Percentiles rank a stretch among this genome's conserved stretches.
Evolutionary conservation across 306 rosid genomes (phyloP).

Genomic region (Luffa acutangula): DNA sequence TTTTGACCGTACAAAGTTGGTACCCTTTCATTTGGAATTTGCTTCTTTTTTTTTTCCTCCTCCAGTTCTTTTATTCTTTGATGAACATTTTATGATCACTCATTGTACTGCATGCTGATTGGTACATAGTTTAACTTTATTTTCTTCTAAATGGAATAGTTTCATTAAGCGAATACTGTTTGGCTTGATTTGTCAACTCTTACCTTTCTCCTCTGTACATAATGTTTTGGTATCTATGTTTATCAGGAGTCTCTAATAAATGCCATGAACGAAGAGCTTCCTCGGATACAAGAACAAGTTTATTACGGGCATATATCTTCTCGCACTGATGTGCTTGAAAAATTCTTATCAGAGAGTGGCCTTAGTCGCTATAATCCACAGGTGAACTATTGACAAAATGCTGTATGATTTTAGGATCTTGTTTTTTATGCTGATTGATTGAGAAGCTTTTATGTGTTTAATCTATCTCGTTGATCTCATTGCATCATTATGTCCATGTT

Average conservation of each 20-base stretch:
- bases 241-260: conserved; percentile 69
- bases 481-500: conserved; percentile 1
- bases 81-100: not conserved
- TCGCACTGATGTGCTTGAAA: conserved; percentile 66
- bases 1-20: not conserved
- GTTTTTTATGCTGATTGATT: not conserved
- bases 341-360: conserved; percentile 76
- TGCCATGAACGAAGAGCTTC: conserved; percentile 89
- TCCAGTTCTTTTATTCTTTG: not conserved
- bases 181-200: not conserved
- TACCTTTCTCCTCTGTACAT: not conserved
- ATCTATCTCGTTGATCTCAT: not conserved
- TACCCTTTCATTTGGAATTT: not conserved
- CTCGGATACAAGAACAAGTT: conserved; percentile 91
- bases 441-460: not conserved
- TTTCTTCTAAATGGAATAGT: not conserved
- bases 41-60: not conserved
- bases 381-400: conserved; percentile 29
- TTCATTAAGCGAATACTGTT: not conserved
- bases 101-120: not conserved
- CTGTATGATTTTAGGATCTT: not conserved
- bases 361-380: conserved; percentile 85
- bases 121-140: not conserved
- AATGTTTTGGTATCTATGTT: conserved; percentile 19
- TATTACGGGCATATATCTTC: conserved; percentile 88